A percentile compares a stretch with the other conserved stretches of the same genome.
These are phyloP conservation scores for Xylaria sp. DNA, from an alignment of 2,329 filamentous ascomycete species.

Conservation along the genomic window DNA sequence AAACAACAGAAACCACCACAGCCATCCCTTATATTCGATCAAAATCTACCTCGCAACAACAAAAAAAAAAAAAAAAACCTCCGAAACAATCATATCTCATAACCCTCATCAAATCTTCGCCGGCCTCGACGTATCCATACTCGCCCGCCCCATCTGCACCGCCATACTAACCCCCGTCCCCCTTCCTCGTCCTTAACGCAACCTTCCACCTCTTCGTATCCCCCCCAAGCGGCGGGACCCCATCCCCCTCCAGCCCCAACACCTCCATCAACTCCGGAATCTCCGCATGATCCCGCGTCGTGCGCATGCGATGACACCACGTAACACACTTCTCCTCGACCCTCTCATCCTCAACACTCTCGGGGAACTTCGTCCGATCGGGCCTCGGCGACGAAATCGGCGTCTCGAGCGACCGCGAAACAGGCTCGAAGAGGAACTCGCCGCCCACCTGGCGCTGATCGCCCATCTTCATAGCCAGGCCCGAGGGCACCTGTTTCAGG, in stretches of 20 bases:
- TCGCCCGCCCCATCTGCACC: slow-evolving; percentile 42
- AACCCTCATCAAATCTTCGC: not conserved
- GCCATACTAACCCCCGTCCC: slow-evolving; percentile 50
- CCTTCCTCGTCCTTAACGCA: slow-evolving; percentile 46
- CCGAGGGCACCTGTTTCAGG: slow-evolving; percentile 51
- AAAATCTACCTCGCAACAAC: no score
- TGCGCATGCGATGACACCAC: slow-evolving; percentile 80
- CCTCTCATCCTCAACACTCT: slow-evolving; percentile 9
- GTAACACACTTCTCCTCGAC: slow-evolving; percentile 55
- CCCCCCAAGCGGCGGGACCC: slow-evolving; percentile 31
- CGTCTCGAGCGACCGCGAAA: slow-evolving; percentile 35
- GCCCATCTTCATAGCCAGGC: slow-evolving; percentile 58
- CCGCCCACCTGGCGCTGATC: slow-evolving; percentile 66
- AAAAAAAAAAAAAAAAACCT: no score
- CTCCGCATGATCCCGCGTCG: slow-evolving; percentile 72
- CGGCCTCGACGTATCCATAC: slow-evolving; percentile 27
- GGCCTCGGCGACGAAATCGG: slow-evolving; percentile 40
- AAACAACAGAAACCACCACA: no score
- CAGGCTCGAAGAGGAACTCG: slow-evolving; percentile 69
- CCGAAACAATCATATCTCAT: no score
- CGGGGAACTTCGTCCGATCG: slow-evolving; percentile 9
- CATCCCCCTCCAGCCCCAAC: slow-evolving; percentile 48
- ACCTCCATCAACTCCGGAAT: slow-evolving; percentile 60
- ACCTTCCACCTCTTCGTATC: slow-evolving; percentile 43
- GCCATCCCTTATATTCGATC: no score